Conservation (phyloP, 2,329 filamentous ascomycete species). For the Cladosporium austrohemisphaericum region DNA sequence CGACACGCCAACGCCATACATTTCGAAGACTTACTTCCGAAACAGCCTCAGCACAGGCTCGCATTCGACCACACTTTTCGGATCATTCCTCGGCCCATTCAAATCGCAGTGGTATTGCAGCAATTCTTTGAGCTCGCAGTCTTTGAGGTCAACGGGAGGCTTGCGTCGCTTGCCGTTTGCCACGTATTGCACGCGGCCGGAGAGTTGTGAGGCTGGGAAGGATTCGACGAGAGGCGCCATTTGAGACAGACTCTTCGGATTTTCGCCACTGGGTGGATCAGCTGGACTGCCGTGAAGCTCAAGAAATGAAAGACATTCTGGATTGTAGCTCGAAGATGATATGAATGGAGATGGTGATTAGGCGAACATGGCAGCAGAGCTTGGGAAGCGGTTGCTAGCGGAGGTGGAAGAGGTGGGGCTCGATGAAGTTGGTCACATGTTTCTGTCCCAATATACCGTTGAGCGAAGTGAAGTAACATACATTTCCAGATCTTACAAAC, state of each 20-base stretch:
- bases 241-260: not conserved
- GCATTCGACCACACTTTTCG: constrained; percentile 47
- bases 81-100: constrained; percentile 39
- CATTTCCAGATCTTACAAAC: constrained; percentile 39
- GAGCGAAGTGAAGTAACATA: constrained; percentile 14
- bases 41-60: constrained; percentile 57
- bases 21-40: constrained; percentile 47
- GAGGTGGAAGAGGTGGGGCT: constrained; percentile 49
- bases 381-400: constrained; percentile 52
- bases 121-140: constrained; percentile 57
- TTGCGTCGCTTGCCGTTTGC: constrained; percentile 52
- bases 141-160: constrained; percentile 48
- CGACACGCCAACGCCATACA: not conserved
- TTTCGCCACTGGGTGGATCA: not conserved
- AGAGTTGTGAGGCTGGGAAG: constrained; percentile 52
- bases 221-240: constrained; percentile 57
- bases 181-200: constrained; percentile 49
- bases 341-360: not conserved
- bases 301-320: no score
- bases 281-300: no score
- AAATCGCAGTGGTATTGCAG: constrained; percentile 61
- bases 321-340: no score
- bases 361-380: constrained; percentile 38
- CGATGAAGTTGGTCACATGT: constrained; percentile 44
- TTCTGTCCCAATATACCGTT: not conserved